Evolutionary conservation across 129 eudicot genomes (phyloP), one percentile per base, ranked within the genome.

Genomic region (Tagetes patula): DNA sequence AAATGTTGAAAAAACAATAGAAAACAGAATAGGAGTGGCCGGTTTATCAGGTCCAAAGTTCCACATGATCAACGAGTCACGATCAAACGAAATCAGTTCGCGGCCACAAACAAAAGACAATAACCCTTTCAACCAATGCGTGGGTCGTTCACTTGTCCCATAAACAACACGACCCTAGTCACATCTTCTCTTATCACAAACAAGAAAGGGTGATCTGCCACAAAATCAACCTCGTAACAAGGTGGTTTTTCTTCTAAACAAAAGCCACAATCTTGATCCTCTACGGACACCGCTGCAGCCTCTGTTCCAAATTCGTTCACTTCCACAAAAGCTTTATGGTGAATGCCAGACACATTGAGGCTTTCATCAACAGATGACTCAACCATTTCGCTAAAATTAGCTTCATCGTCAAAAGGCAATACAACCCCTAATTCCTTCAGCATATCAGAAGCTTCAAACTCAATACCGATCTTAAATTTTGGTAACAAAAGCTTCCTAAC

Each of bases 121-220:
- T 56, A 1, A 41, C 34, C 6, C 1, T 52, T 20, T 64, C 64
- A 72, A 54, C 36, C 43, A 50, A 34, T 79, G 41, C 76, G 77
- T 3, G 97, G 97, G 67, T 88, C 85, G 61, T 67, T 71, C 12
- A 91, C 81, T n/a, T 88, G 92, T 33, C 96, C 97, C 4, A 83
- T 73, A 42, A 86, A 88, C 36, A 84, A 70, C 72, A 86, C 85
- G 4, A 75, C 91, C 12, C 97, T 88, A n/a, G 79, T 91, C 78
- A 67, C 64, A 66, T 91, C 88, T 58, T 20, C 27, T 20, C 27
- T 20, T 20, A 20, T 20, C 27, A 20, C 27, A 20, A 20, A 20
- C 27, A 20, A 54, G 52, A 91, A 91, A 0, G 97, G 97, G 69
- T 84, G 97, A 69, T 88, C 87, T 0, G 55, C 55, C 55, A 49